Percentiles rank a stretch among this genome's conserved stretches.
Evolutionary conservation across 345 rosid genomes (phyloP).

Genomic region (Camelina laxa): DNA sequence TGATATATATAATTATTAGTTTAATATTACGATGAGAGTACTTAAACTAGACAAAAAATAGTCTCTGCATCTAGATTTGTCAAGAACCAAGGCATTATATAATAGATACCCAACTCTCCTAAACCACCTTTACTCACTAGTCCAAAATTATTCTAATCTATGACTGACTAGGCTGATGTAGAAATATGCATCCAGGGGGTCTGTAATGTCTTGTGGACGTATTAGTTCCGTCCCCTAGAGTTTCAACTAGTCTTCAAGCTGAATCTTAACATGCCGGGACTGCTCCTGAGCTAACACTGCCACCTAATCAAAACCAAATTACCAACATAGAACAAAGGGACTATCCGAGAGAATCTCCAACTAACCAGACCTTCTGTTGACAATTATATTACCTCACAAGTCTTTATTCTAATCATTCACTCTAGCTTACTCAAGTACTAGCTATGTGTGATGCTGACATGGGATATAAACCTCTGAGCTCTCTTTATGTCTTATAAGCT

Average conservation of each 20-base stretch:
- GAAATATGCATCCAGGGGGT: too few species aligned
- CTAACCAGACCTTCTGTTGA: not conserved
- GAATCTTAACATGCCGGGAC: too few species aligned
- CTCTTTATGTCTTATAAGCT: conserved; percentile 3
- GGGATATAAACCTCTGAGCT: conserved; percentile 13
- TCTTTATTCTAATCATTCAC: not conserved
- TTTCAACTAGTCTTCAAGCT: too few species aligned
- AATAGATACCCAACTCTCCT: not conserved
- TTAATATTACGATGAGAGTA: not conserved
- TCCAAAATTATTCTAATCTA: not conserved
- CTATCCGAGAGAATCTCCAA: not conserved
- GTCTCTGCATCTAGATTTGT: not conserved
- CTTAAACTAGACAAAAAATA: too few species aligned
- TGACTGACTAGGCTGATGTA: too few species aligned
- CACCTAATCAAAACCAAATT: not conserved
- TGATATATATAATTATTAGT: not conserved
- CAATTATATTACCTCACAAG: not conserved
- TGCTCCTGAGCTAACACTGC: too few species aligned
- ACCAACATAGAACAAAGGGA: not conserved
- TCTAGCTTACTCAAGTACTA: not conserved
- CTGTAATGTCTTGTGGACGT: too few species aligned
- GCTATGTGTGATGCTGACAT: conserved; percentile 8
- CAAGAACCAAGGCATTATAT: not conserved
- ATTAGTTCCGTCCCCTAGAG: too few species aligned
- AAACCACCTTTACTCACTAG: not conserved